These are phyloP conservation scores for Teunomyces aglyptinius DNA, from an alignment of 805 yeast genomes.

Conservation along the genomic window DNA sequence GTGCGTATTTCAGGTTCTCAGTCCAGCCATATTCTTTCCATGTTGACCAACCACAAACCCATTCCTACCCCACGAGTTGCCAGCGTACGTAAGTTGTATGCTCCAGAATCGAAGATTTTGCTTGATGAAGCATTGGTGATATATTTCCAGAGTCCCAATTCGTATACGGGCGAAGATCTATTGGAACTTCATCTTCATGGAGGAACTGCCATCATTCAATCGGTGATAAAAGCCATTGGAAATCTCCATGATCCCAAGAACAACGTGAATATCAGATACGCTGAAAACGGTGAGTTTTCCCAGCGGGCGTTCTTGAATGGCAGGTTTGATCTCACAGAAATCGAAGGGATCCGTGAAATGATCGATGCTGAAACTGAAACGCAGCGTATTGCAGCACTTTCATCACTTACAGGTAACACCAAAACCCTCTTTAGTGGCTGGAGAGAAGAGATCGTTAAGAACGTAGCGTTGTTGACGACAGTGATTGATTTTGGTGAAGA, in stretches of 20 bases:
- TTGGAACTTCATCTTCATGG: conserved; percentile 93
- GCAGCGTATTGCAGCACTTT: conserved; percentile 73
- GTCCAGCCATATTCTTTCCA: conserved; percentile 42
- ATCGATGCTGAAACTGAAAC: conserved; percentile 93
- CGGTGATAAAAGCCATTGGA: conserved; percentile 64
- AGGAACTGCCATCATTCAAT: conserved; percentile 77
- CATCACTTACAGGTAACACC: conserved; percentile 70
- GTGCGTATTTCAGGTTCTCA: conserved; percentile 78
- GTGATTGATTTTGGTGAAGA: conserved; percentile 95
- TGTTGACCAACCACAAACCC: conserved; percentile 40
- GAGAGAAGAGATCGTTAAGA: conserved; percentile 63
- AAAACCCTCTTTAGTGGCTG: conserved; percentile 55
- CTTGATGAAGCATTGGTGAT: conserved; percentile 78
- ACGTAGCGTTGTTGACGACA: conserved; percentile 78
- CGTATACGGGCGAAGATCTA: conserved; percentile 91
- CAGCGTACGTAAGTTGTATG: conserved; percentile 54
- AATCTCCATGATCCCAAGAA: conserved; percentile 45
- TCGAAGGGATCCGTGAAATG: conserved; percentile 85
- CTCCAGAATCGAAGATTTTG: conserved; percentile 37
- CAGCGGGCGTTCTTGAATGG: conserved; percentile 83
- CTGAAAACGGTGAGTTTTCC: conserved; percentile 93
- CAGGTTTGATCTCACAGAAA: conserved; percentile 78
- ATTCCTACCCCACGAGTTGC: conserved; percentile 54
- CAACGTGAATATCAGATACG: conserved; percentile 59
- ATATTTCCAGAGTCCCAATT: conserved; percentile 66